Evolutionary conservation across 192 early-diverging fungal genomes (phyloP).

Genomic region (Coemansia sp.): DNA sequence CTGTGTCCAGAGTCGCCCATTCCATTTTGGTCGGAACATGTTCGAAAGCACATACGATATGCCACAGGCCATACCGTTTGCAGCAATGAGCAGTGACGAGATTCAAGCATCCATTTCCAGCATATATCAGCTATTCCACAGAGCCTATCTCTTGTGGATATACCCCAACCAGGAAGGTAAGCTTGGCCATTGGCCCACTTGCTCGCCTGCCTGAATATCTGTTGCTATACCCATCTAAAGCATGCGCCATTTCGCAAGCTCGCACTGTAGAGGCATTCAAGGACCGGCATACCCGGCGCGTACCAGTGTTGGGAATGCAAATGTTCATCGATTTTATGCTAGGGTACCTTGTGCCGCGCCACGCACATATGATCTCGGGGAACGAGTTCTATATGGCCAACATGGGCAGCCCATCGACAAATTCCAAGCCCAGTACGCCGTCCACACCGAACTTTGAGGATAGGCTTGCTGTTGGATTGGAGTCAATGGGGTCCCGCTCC

Average conservation of each 20-base stretch:
- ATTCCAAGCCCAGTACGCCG: neutral
- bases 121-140: slow-evolving; percentile 20
- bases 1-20: neutral
- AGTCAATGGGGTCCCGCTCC: slow-evolving; percentile 5
- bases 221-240: too few relatives aligned
- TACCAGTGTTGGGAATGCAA: slow-evolving; percentile 24
- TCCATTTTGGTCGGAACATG: slow-evolving; percentile 10
- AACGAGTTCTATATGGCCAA: slow-evolving; percentile 20
- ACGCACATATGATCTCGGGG: slow-evolving; percentile 17
- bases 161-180: slow-evolving; percentile 23
- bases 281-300: slow-evolving; percentile 7
- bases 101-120: slow-evolving; percentile 7
- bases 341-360: slow-evolving; percentile 18
- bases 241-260: neutral
- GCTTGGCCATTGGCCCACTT: neutral
- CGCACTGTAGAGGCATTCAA: slow-evolving; percentile 7
- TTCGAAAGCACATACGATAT: slow-evolving; percentile 1
- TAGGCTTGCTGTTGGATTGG: slow-evolving; percentile 1
- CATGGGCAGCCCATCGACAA: neutral
- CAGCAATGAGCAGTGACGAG: slow-evolving; percentile 7
- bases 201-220: too few relatives aligned
- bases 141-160: slow-evolving; percentile 36
- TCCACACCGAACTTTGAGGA: neutral
- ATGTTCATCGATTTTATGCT: slow-evolving; percentile 26
- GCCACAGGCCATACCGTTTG: slow-evolving; percentile 20